Conservation (phyloP, 1,284 basidiomycete species). For the Boletus smithii region DNA sequence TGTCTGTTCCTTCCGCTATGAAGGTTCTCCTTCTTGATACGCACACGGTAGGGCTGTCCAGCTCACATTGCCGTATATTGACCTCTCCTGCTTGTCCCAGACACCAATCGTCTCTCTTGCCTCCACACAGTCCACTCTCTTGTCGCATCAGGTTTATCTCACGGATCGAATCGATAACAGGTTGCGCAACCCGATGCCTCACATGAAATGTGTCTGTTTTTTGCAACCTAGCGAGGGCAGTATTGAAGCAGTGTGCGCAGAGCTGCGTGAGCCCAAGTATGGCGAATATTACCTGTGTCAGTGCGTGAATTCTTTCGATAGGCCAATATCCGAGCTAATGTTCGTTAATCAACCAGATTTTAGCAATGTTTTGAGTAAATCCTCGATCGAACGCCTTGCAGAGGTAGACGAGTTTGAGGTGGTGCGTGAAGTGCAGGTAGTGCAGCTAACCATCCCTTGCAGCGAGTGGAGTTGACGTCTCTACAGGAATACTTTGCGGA, state of each 20-base stretch:
- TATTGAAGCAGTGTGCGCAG: conserved; percentile 77
- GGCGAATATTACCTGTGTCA: conserved; percentile 97
- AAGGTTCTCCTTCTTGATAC: conserved; percentile 96
- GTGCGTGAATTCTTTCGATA: conserved; percentile 59
- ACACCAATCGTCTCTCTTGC: conserved; percentile 97
- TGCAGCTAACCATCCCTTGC: background rate
- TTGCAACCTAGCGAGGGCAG: conserved; percentile 80
- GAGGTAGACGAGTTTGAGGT: conserved; percentile 96
- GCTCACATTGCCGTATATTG: background rate
- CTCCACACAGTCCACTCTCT: conserved; percentile 89
- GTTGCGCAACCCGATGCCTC: conserved; percentile 85
- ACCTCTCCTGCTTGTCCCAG: conserved; percentile 40
- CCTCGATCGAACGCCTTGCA: conserved; percentile 89
- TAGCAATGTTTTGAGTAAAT: conserved; percentile 89
- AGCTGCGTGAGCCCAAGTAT: conserved; percentile 89
- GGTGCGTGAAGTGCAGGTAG: conserved; percentile 92
- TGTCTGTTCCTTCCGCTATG: conserved; percentile 85
- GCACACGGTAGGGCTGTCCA: conserved; percentile 70
- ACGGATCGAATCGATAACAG: conserved; percentile 96
- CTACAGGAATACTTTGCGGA: conserved; percentile 92
- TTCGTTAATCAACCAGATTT: conserved; percentile 62
- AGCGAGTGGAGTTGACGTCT: conserved; percentile 2
- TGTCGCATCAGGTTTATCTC: conserved; percentile 97
- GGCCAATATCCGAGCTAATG: conserved; percentile 15
- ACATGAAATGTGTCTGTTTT: conserved; percentile 97